These are phyloP conservation scores for Trichoderma sp. DNA, from an alignment of 2,329 filamentous ascomycete species.

Conservation along the genomic window DNA sequence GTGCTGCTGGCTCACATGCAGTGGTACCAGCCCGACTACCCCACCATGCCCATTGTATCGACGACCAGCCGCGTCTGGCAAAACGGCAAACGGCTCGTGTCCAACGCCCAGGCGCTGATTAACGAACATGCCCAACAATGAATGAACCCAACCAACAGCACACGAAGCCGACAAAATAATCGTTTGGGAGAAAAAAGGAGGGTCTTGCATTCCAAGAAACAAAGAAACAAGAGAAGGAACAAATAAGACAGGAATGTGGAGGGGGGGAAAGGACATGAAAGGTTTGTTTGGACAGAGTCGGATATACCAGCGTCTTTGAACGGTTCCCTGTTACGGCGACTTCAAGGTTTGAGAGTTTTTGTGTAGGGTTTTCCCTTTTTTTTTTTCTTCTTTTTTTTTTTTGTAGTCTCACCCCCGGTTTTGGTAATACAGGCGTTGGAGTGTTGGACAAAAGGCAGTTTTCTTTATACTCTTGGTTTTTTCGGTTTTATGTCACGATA, in stretches of 20 bases:
- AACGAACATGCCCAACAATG: constrained; percentile 33
- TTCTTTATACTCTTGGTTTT: background rate
- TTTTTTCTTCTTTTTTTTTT: background rate
- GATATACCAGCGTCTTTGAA: constrained; percentile 1
- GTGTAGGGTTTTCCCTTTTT: background rate
- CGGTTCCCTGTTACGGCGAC: background rate
- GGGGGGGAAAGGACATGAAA: background rate
- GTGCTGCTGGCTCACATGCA: constrained; percentile 66
- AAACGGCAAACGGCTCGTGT: constrained; percentile 31
- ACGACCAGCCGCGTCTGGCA: constrained; percentile 36
- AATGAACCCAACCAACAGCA: background rate
- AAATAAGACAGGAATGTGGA: background rate
- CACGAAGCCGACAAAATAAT: no score
- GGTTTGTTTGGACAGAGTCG: background rate
- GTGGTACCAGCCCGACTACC: constrained; percentile 57
- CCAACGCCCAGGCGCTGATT: constrained; percentile 31
- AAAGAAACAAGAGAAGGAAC: background rate
- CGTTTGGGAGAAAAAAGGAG: no score
- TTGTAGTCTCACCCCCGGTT: background rate
- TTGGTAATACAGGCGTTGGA: background rate
- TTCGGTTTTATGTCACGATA: background rate
- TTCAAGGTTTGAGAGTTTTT: background rate
- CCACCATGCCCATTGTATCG: constrained; percentile 55
- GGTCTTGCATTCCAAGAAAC: background rate
- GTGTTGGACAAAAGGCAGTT: background rate